These are phyloP conservation scores for Hyparrhenia diplandra DNA, from an alignment of 176 grass and related monocot genomes.

Conservation along the genomic window DNA sequence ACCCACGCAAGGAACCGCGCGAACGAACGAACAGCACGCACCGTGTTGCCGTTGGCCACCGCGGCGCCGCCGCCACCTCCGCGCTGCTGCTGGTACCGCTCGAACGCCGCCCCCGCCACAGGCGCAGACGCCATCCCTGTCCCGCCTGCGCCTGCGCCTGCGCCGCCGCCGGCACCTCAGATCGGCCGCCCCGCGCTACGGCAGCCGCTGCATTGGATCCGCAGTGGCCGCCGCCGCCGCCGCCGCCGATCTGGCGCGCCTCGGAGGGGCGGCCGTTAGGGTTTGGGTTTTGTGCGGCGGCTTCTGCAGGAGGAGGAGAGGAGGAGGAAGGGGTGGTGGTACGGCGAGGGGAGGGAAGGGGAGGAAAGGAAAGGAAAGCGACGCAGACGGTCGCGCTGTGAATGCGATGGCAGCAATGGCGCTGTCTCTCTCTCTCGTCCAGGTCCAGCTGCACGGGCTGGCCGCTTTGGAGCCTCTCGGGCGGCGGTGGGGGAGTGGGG, in stretches of 20 bases:
- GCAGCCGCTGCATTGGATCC: slow-evolving; percentile 31
- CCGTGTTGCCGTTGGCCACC: slow-evolving; percentile 39
- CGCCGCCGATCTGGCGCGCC: slow-evolving; percentile 37
- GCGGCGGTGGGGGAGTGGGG: not conserved
- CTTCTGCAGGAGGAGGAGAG: not conserved
- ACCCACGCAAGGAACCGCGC: slow-evolving; percentile 33
- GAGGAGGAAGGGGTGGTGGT: not conserved
- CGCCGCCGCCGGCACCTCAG: slow-evolving; percentile 12
- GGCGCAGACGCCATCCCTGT: slow-evolving; percentile 62
- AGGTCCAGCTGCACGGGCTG: slow-evolving; percentile 20
- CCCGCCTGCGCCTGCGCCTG: not conserved
- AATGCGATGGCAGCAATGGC: slow-evolving; percentile 37
- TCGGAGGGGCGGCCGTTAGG: slow-evolving; percentile 8
- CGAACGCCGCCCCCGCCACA: slow-evolving; percentile 44
- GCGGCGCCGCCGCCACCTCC: slow-evolving; percentile 24
- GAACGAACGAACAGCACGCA: slow-evolving; percentile 29
- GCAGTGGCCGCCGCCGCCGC: not conserved
- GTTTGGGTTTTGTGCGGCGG: slow-evolving; percentile 35
- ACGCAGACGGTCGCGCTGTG: slow-evolving; percentile 24
- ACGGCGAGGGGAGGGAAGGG: not conserved
- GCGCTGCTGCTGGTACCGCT: slow-evolving; percentile 47
- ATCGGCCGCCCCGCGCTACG: slow-evolving; percentile 39
- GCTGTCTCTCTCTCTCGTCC: not conserved
- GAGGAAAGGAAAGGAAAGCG: slow-evolving; percentile 25
- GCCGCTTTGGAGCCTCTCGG: slow-evolving; percentile 23